Base-by-base conservation (phyloP, 345 rosid genomes). In the Syzygium aromaticum region DNA sequence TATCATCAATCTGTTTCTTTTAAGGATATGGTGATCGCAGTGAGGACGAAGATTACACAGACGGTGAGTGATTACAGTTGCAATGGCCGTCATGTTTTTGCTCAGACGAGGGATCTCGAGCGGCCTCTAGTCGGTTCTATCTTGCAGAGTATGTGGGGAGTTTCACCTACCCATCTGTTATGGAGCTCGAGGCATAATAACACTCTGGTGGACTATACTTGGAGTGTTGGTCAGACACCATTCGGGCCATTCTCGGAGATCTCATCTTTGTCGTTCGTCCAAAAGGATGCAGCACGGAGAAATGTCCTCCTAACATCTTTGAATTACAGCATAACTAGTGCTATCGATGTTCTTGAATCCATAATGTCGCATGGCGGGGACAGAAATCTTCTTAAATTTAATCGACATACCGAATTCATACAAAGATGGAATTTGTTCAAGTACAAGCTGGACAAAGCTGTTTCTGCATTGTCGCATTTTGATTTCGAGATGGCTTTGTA, bases 101-200 rank as follows among this genome's bases (percentile, higher is more conserved):
- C 94, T 0, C 98, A 92, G 86, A 93, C 97, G 0, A 93, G 98
- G 91, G 96, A 96, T 67, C 94, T 98, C 25, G 98, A 95, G 87
- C 93, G 98, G 86, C 95, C 99, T 1, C 89, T 98, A 38, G 97
- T 96, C 15, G 99, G 99, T 89, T 98, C 98, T 1, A 94, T 98
- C 85, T 92, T 98, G 16, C 99, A 98, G 92, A 98, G 99, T 52
- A 96, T 98, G 99, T 98, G 99, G 99, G 99, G 99, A 85, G 98
- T 96, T 38, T 94, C 99, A 3, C 96, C 99, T 0, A 98, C 99
- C 43, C 99, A 98, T 91, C 84, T 96, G 90, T 89, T 88, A 10
- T 98, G 99, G 99, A 98, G 99, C 85, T 91, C 98, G 6, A 91
- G 92, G 51, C 99, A 95, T 88, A 96, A 98, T 89, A 87, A 90